Base-by-base conservation (phyloP, 345 rosid species). In the Balakata baccata region DNA sequence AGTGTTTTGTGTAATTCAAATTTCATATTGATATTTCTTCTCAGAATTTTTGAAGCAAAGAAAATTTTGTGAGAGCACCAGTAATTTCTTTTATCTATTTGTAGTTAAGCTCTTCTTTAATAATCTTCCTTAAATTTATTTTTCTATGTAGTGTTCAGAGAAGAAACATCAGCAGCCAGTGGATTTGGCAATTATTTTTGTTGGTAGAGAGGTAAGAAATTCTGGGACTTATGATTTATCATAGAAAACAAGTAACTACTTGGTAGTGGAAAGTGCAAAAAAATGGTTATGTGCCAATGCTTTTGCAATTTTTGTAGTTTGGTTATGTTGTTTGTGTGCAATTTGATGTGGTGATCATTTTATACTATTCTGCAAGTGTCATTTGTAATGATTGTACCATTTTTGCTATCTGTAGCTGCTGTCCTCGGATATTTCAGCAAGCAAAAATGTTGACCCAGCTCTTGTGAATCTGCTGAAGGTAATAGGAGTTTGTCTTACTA, bases 151-250 rank as follows among this genome's bases (percentile, higher is more conserved):
- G 97, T 92, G 99, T 82, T 77, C 93, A 16, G 84, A 76, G 76
- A 83, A 84, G 83, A 84, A 91, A 76, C 75, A 69, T 75, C 79
- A 75, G 64, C 89, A 84, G 45, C 66, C 87, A 56, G 81, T 86
- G 77, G 97, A 90, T 78, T 81, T 93, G 23, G 97, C 94, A 7
- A 85, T 91, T 77, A 87, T 95, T 78, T 93, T 95, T 85, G 84
- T 93, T 34, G 98, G 99, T 71, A 85, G 89, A 79, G 88, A 90
- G 94, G 99, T 95, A 84, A 82, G 73, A n/a, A 70, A 37, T 66
- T 65, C 37, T 43, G 14, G 16, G 49, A 50, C 38, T n/a, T 45
- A 4, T 39, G 20, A 37, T 34, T 57, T n/a, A 43, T 64, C 6
- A 18, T 41, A 39, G 67, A 11, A 10, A 10, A 13, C 11, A 14